These are phyloP conservation scores for Lupinus albus DNA, from an alignment of 306 rosid genomes.

Conservation along the genomic window DNA sequence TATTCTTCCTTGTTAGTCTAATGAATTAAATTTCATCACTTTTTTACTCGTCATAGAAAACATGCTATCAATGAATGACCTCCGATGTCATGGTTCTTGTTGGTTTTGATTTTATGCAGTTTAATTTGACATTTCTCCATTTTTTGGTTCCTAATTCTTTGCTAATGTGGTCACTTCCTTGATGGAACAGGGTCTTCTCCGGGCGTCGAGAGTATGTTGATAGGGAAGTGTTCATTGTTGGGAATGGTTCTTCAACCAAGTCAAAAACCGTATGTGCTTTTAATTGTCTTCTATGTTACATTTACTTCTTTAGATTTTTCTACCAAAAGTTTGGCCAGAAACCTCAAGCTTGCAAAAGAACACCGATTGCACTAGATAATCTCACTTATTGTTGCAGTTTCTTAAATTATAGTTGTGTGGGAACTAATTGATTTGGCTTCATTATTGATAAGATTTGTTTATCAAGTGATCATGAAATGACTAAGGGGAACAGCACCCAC, in stretches of 20 bases:
- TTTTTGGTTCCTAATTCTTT: not conserved
- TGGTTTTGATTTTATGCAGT: not conserved
- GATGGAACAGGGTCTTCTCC: slow-evolving; percentile 60
- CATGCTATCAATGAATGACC: slow-evolving; percentile 6
- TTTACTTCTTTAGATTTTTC: slow-evolving; percentile 41
- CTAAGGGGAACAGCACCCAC: slow-evolving; percentile 38
- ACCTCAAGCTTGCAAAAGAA: slow-evolving; percentile 48
- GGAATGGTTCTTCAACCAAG: slow-evolving; percentile 72
- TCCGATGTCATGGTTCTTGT: slow-evolving; percentile 14
- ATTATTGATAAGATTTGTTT: slow-evolving; percentile 28
- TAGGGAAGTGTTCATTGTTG: slow-evolving; percentile 78
- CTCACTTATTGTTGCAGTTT: slow-evolving; percentile 28
- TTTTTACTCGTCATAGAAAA: slow-evolving; percentile 2
- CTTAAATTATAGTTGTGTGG: slow-evolving; percentile 6
- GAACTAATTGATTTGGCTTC: slow-evolving; percentile 13
- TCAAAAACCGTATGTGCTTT: slow-evolving; percentile 78
- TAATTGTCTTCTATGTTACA: slow-evolving; percentile 44
- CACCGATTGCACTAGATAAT: slow-evolving; percentile 49
- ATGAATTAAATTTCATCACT: slow-evolving; percentile 17
- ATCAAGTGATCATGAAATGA: slow-evolving; percentile 38
- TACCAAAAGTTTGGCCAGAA: slow-evolving; percentile 48
- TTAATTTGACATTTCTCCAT: not conserved
- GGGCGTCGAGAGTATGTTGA: slow-evolving; percentile 74
- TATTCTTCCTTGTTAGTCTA: slow-evolving; percentile 3
- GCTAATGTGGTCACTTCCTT: slow-evolving; percentile 12